Conservation (phyloP, 1,284 basidiomycete species). For the Moesziomyces antarcticus region DNA sequence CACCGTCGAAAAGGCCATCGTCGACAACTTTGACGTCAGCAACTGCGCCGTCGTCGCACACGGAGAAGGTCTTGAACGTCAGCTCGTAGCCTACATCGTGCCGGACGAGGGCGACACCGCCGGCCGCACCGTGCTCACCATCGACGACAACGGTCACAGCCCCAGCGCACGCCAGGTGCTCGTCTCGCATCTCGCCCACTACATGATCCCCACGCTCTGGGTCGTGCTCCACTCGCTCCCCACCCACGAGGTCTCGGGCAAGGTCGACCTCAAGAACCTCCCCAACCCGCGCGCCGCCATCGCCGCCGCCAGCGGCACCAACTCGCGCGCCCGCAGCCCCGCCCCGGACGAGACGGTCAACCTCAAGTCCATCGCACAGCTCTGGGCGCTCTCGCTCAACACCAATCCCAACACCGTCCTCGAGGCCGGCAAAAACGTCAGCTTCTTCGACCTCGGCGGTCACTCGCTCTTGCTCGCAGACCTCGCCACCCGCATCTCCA, state of each 20-base stretch:
- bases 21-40: conserved; percentile 60
- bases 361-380: conserved; percentile 53
- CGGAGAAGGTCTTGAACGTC: conserved; percentile 64
- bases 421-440: conserved; percentile 43
- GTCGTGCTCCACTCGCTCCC: conserved; percentile 61
- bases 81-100: conserved; percentile 64
- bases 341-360: conserved; percentile 52
- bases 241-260: conserved; percentile 65
- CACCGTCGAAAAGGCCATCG: conserved; percentile 63
- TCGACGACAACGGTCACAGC: conserved; percentile 63
- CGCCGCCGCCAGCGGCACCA: conserved; percentile 45
- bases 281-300: conserved; percentile 54
- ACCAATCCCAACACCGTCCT: conserved; percentile 51
- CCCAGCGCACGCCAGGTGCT: conserved; percentile 56
- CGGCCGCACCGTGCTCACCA: conserved; percentile 39
- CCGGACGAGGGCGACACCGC: conserved; percentile 47
- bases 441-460: conserved; percentile 67
- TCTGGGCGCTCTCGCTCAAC: conserved; percentile 65
- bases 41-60: conserved; percentile 62
- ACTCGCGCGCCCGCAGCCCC: conserved; percentile 40
- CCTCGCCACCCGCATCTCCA: conserved; percentile 61
- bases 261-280: conserved; percentile 63
- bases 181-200: conserved; percentile 56
- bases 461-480: conserved; percentile 64
- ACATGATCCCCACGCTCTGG: conserved; percentile 67